Conservation (phyloP, 257 asterid species). For the Capsicum pubescens region DNA sequence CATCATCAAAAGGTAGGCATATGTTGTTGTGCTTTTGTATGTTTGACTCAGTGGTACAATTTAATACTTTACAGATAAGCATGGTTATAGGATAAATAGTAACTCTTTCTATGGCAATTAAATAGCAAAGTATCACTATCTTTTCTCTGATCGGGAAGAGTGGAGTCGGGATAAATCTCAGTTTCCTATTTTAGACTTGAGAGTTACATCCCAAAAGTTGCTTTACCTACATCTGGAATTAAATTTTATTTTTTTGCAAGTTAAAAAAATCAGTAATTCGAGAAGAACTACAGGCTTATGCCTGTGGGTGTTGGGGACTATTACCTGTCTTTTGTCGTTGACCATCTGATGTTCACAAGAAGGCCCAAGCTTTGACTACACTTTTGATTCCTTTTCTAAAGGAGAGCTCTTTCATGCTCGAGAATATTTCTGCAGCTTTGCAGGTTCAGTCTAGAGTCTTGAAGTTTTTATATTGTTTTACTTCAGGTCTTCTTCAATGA, state of each 20-base stretch:
- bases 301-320: constrained; percentile 77
- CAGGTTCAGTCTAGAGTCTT: constrained; percentile 26
- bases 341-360: too few relatives aligned
- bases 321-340: too few relatives aligned
- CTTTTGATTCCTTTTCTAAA: too few relatives aligned
- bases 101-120: too few relatives aligned
- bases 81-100: too few relatives aligned
- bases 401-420: too few relatives aligned
- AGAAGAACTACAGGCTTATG: constrained; percentile 75
- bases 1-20: constrained; percentile 64
- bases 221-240: constrained; percentile 42
- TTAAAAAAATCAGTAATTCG: constrained; percentile 62
- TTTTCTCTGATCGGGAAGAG: neutral
- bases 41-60: too few relatives aligned
- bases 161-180: neutral
- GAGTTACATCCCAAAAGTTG: neutral
- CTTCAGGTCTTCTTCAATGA: constrained; percentile 27
- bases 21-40: neutral
- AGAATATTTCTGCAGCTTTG: too few relatives aligned
- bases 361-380: too few relatives aligned
- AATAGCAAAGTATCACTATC: neutral
- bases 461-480: neutral
- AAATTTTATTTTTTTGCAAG: constrained; percentile 58
- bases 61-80: too few relatives aligned
- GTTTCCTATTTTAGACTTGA: neutral